Evolutionary conservation across 2,329 filamentous ascomycete genomes (phyloP).

Genomic region (Bretziella fagacearum): DNA sequence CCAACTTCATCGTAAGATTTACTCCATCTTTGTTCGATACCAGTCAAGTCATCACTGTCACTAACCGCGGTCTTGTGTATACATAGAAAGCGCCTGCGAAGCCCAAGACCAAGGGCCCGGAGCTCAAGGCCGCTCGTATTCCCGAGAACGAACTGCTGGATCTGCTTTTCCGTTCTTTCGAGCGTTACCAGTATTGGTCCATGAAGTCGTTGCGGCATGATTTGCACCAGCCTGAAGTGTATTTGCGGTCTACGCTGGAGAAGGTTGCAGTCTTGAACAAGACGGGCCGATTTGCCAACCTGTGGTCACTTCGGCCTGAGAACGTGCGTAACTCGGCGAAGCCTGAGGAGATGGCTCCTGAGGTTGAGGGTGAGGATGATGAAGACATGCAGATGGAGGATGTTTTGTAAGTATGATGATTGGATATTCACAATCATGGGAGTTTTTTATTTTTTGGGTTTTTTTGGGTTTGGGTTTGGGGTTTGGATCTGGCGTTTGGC

Average conservation of each 20-base stretch:
- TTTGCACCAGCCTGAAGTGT: conserved; percentile 81
- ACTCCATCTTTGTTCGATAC: background rate
- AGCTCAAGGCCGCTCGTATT: conserved; percentile 80
- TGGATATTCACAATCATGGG: background rate
- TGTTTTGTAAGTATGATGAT: conserved; percentile 26
- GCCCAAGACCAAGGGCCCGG: conserved; percentile 43
- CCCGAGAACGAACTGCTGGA: conserved; percentile 77
- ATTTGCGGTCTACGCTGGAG: conserved; percentile 69
- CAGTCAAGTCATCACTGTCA: conserved; percentile 7
- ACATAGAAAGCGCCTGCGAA: conserved; percentile 35
- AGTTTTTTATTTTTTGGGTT: conserved; percentile 1
- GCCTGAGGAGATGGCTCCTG: conserved; percentile 27
- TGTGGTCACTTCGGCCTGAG: conserved; percentile 64
- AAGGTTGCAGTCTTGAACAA: conserved; percentile 70
- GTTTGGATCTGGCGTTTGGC: conserved; percentile 11
- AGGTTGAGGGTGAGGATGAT: conserved; percentile 45
- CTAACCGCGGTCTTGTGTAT: conserved; percentile 14
- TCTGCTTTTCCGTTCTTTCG: conserved; percentile 68
- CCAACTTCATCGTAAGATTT: conserved; percentile 39
- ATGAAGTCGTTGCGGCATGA: conserved; percentile 66
- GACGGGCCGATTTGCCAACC: conserved; percentile 67
- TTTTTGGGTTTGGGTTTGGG: background rate
- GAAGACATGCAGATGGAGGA: conserved; percentile 62
- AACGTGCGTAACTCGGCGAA: conserved; percentile 30
- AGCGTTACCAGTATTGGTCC: conserved; percentile 80